Conservation (phyloP, 805 yeast genomes). For the Candida insectalens region DNA sequence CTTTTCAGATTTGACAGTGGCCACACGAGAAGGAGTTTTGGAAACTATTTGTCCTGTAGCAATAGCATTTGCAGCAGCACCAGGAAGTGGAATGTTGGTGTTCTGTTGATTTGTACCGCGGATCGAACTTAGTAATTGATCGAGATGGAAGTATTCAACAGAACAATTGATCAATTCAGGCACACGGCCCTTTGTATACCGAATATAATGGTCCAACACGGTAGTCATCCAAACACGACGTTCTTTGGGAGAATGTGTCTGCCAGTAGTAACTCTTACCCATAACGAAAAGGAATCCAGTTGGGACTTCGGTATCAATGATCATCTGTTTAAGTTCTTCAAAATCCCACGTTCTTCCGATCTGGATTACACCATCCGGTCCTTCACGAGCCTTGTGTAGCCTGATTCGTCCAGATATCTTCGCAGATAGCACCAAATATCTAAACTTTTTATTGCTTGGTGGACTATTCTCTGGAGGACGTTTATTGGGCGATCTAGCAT, state of each 20-base stretch:
- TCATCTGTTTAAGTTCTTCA: slow-evolving; percentile 52
- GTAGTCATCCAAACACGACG: slow-evolving; percentile 48
- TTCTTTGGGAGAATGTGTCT: slow-evolving; percentile 46
- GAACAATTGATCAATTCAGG: slow-evolving; percentile 45
- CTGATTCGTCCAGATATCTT: slow-evolving; percentile 59
- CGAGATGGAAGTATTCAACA: slow-evolving; percentile 25
- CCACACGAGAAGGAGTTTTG: too few relatives aligned
- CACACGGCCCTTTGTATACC: slow-evolving; percentile 41
- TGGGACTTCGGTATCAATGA: slow-evolving; percentile 40
- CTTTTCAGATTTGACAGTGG: too few relatives aligned
- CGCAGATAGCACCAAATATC: slow-evolving; percentile 53
- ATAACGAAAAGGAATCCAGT: slow-evolving; percentile 52
- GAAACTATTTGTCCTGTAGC: too few relatives aligned
- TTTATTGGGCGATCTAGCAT: slow-evolving; percentile 53
- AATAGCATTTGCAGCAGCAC: too few relatives aligned
- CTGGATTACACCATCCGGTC: slow-evolving; percentile 64
- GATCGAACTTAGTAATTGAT: too few relatives aligned
- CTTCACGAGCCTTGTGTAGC: slow-evolving; percentile 80
- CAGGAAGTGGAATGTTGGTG: too few relatives aligned
- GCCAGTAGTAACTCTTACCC: slow-evolving; percentile 76
- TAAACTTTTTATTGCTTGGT: slow-evolving; percentile 41
- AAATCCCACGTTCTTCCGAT: slow-evolving; percentile 91
- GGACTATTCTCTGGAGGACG: slow-evolving; percentile 55
- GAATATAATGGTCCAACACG: slow-evolving; percentile 41
- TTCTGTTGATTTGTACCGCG: too few relatives aligned